These are phyloP conservation scores for Phlebopus sp. DNA, from an alignment of 1,284 basidiomycete genomes.

Conservation along the genomic window DNA sequence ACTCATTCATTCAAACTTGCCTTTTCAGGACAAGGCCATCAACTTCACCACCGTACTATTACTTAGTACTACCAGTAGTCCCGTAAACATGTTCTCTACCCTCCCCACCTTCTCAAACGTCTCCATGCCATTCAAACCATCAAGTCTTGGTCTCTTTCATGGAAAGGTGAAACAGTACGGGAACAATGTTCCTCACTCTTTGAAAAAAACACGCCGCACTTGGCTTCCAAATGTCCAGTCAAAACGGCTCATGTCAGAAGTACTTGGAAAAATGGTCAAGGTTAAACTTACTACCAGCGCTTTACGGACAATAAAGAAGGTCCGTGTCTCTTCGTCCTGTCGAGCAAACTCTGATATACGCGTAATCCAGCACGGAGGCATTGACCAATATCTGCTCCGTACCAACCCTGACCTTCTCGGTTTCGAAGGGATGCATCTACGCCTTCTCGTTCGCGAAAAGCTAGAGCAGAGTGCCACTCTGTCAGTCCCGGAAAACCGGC, in stretches of 20 bases:
- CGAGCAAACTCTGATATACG: background rate
- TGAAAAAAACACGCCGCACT: conserved; percentile 85
- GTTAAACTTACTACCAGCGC: conserved; percentile 75
- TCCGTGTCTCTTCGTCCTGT: conserved; percentile 28
- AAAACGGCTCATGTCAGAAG: conserved; percentile 68
- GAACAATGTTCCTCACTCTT: conserved; percentile 90
- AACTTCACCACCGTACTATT: no score
- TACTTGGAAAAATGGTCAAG: conserved; percentile 53
- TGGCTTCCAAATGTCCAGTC: conserved; percentile 88
- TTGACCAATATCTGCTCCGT: conserved; percentile 75
- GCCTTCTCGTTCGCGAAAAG: conserved; percentile 53
- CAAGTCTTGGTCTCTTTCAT: conserved; percentile 76
- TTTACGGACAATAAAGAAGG: conserved; percentile 79
- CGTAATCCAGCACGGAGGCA: conserved; percentile 58
- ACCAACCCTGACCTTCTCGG: conserved; percentile 67
- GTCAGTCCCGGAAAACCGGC: no score
- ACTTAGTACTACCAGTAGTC: no score
- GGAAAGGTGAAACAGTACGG: conserved; percentile 78
- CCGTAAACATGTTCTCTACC: conserved; percentile 26
- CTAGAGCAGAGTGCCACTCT: conserved; percentile 18
- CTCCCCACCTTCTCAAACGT: conserved; percentile 24
- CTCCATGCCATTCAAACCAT: conserved; percentile 71
- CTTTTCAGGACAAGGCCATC: no score
- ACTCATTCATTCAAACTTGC: no score
- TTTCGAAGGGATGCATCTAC: conserved; percentile 71